Evolutionary conservation across 2,329 filamentous ascomycete species (phyloP).

Genomic region (Stagonosporopsis cucurbitacearum): DNA sequence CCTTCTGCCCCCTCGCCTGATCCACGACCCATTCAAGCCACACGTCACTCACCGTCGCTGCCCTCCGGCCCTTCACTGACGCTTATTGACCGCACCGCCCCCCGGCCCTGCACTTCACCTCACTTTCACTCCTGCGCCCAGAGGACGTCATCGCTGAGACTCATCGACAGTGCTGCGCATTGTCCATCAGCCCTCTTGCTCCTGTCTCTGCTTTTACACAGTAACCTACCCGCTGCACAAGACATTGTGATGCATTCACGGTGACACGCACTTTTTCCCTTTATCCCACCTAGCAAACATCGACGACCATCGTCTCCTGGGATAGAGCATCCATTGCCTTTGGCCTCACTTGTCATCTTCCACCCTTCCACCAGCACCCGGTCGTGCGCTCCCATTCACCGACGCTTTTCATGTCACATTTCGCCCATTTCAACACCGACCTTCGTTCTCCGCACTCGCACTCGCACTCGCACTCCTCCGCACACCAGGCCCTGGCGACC

Average conservation of each 20-base stretch:
- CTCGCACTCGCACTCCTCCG: constrained; percentile 16
- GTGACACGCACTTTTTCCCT: constrained; percentile 30
- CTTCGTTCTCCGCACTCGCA: constrained; percentile 18
- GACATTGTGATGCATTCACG: constrained; percentile 40
- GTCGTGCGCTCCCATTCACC: constrained; percentile 20
- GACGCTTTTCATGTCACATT: constrained; percentile 14
- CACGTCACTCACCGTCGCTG: constrained; percentile 20
- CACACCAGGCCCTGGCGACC: constrained; percentile 4
- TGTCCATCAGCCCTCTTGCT: constrained; percentile 13
- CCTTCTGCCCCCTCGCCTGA: constrained; percentile 19
- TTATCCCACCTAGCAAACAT: constrained; percentile 32
- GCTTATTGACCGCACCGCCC: constrained; percentile 15
- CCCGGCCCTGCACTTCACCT: constrained; percentile 16
- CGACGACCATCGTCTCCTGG: constrained; percentile 21
- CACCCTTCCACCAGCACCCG: constrained; percentile 20
- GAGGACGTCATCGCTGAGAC: constrained; percentile 19
- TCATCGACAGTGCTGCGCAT: constrained; percentile 32
- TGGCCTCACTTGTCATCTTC: constrained; percentile 14
- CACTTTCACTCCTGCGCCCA: background rate
- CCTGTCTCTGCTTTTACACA: constrained; percentile 3
- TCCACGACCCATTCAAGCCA: constrained; percentile 17
- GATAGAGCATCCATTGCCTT: constrained; percentile 23
- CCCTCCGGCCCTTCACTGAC: constrained; percentile 10
- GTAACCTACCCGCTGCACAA: constrained; percentile 14
- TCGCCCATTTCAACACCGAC: constrained; percentile 11